Evolutionary conservation across 225 moss, liverwort and hornwort genomes (phyloP), one percentile per base, ranked within the genome.

Genomic region (Antitrichia curtipendula): DNA sequence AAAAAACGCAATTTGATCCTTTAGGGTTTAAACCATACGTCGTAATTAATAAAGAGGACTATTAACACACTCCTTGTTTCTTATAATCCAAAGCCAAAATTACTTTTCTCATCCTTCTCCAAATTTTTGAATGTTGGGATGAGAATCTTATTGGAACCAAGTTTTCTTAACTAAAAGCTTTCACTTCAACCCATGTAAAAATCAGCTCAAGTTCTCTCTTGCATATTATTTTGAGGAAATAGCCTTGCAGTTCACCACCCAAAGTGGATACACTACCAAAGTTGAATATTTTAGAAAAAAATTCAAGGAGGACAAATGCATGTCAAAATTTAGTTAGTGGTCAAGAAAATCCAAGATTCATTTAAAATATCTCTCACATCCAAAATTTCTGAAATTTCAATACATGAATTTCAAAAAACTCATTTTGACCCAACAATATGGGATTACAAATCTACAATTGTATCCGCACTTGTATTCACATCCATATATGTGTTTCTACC

Each of bases 31-130:
- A 38, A 29, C 4, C 9, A 82, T 38, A 8, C 38, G 52, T 13
- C 0, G 0, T 23, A 34, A 47, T 45, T 22, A 21, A 20, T 24
- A 23, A 62, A 52, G 14, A 9, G 0, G 29, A 21, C 7, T 20
- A 38, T 8, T 3, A 66, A 38, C 9, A n/a, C 12, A 18, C 1
- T 68, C 6, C 2, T 53, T 54, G 2, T 41, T 29, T 12, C 8
- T 13, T 12, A 13, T 20, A n/a, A 27, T 80, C 20, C 20, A 20
- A 43, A 12, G 41, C 36, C 9, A 11, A 28, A 75, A 13, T 21
- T 8, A 2, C 0, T 20, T 3, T 27, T 43, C 1, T 75, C 22
- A 1, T 19, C 50, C 8, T 34, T 32, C 2, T 0, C 0, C 13
- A 50, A n/a, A 22, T 34, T 50, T 43, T 22, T 2, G 22, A 34